These are phyloP conservation scores for Vishniacozyma victoriae DNA, from an alignment of 768 basidiomycete genomes.

Conservation along the genomic window DNA sequence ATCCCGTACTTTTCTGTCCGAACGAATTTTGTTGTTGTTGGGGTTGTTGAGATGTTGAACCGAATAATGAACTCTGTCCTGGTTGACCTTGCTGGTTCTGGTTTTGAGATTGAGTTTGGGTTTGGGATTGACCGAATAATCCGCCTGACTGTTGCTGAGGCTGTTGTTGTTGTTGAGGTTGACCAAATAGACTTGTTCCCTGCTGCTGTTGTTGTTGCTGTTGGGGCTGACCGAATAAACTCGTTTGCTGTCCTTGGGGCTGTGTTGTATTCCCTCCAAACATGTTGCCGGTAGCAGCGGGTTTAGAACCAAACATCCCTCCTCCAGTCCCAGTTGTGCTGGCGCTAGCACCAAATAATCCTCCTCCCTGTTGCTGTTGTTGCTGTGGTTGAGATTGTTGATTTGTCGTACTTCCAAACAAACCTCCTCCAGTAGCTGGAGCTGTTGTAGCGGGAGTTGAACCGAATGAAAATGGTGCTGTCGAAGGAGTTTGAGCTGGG, in stretches of 20 bases:
- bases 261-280: conserved; percentile 1
- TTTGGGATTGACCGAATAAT: conserved; percentile 8
- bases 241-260: neutral
- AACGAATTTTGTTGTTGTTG: conserved; percentile 3
- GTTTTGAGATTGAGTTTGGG: no score
- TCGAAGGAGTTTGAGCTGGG: conserved; percentile 3
- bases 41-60: neutral
- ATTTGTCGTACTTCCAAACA: conserved; percentile 2
- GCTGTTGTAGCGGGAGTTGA: neutral
- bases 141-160: conserved; percentile 3
- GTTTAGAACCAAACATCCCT: conserved; percentile 9
- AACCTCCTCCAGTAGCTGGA: conserved; percentile 2
- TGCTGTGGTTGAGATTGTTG: conserved; percentile 4
- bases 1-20: conserved; percentile 9
- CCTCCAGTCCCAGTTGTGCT: conserved; percentile 5
- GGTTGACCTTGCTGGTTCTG: no score
- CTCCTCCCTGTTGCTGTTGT: conserved; percentile 1
- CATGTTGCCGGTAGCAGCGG: conserved; percentile 3
- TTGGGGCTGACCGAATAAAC: conserved; percentile 7
- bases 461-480: conserved; percentile 29
- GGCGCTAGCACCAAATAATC: conserved; percentile 6
- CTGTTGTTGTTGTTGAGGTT: conserved; percentile 3
- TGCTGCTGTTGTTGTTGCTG: conserved; percentile 3
- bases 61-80: neutral
- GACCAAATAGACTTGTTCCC: conserved; percentile 6